Percentiles rank a stretch among this genome's conserved stretches.
phyloP scores from a whole-genome alignment of 2,329 filamentous ascomycete genomes.

The Neonectria magnoliae region DNA sequence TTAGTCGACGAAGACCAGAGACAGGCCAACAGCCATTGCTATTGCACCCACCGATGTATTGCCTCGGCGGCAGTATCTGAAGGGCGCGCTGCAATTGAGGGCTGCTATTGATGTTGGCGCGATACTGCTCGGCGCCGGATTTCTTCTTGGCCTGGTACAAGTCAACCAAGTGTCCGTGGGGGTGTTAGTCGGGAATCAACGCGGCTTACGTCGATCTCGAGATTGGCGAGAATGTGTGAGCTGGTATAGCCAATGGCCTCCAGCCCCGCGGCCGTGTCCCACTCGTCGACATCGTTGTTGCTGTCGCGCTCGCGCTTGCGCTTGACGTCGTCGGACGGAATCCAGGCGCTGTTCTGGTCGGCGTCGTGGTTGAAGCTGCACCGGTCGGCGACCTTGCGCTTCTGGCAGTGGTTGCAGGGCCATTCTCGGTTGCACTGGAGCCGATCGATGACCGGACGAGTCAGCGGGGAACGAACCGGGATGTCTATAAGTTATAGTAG shows the following conservation, averaged over 20 bases:
- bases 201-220: constrained; percentile 41
- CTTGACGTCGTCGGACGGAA: constrained; percentile 24
- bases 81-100: constrained; percentile 47
- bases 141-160: constrained; percentile 24
- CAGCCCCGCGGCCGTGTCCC: constrained; percentile 32
- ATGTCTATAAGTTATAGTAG: no score
- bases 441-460: not conserved
- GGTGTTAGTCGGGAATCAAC: not conserved
- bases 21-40: not conserved
- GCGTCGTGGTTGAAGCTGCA: constrained; percentile 46
- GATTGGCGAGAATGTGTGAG: constrained; percentile 45
- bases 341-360: constrained; percentile 35
- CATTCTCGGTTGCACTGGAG: constrained; percentile 52
- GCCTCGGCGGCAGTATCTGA: constrained; percentile 44
- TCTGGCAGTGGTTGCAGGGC: constrained; percentile 53
- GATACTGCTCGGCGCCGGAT: constrained; percentile 4
- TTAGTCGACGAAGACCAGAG: constrained; percentile 5
- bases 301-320: constrained; percentile 43
- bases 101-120: constrained; percentile 32
- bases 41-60: constrained; percentile 45
- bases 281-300: constrained; percentile 22
- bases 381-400: constrained; percentile 50
- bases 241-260: constrained; percentile 49
- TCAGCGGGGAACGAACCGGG: not conserved
- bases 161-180: not conserved